A percentile compares a stretch with the other conserved stretches of the same genome.
Conservation (phyloP, 108 stramenopile species). For the Mediolabrus comicus region DNA sequence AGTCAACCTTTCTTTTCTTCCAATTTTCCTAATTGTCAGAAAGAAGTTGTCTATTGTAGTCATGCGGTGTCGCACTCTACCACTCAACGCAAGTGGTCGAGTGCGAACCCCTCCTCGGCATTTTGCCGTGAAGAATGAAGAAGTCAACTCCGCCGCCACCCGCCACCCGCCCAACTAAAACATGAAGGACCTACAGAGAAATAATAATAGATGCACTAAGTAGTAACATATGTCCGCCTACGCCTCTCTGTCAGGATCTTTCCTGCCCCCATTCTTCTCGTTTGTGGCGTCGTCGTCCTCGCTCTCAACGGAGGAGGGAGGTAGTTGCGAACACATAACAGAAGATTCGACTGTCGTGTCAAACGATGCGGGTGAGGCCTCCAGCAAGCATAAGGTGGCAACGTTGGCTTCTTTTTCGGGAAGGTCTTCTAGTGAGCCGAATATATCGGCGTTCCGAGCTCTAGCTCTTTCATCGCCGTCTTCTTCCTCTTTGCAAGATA, state of each 20-base stretch:
- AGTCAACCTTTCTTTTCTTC: too few species aligned
- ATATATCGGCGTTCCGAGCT: not conserved
- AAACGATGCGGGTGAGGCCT: not conserved
- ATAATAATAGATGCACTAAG: too few species aligned
- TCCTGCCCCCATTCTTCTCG: conserved; percentile 46
- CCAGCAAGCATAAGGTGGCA: not conserved
- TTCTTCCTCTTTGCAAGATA: not conserved
- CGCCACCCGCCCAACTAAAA: too few species aligned
- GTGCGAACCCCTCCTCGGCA: too few species aligned
- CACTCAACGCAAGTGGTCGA: too few species aligned
- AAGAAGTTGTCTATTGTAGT: too few species aligned
- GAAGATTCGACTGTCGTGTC: not conserved
- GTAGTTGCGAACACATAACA: not conserved
- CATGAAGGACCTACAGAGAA: too few species aligned
- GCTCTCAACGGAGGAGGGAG: not conserved
- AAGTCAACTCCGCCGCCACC: too few species aligned
- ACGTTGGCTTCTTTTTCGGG: not conserved
- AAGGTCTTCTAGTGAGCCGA: not conserved
- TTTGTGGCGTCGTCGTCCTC: conserved; percentile 27
- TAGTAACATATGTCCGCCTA: conserved; percentile 39
- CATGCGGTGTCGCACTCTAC: too few species aligned
- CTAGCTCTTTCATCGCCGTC: not conserved
- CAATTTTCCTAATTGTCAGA: too few species aligned
- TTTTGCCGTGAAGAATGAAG: too few species aligned
- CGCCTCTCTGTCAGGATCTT: conserved; percentile 44